These are phyloP conservation scores for Colletotrichum costaricense DNA, from an alignment of 2,329 filamentous ascomycete genomes.

Conservation along the genomic window DNA sequence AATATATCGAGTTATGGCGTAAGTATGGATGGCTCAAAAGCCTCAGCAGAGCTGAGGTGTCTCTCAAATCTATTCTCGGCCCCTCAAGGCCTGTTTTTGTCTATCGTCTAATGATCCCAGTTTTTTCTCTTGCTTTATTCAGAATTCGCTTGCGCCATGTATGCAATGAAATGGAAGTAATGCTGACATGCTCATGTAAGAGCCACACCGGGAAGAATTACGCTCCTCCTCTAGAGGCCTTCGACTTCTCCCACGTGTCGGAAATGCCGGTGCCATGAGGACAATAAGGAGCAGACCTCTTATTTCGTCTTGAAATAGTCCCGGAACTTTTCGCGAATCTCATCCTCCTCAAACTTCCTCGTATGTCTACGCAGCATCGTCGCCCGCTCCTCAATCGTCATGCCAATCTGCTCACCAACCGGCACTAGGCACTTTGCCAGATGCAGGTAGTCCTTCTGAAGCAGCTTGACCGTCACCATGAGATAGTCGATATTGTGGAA, in stretches of 20 bases:
- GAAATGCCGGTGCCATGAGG: background rate
- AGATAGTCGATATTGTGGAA: slow-evolving; percentile 87
- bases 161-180: background rate
- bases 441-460: slow-evolving; percentile 77
- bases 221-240: background rate
- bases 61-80: background rate
- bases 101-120: background rate
- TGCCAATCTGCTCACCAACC: slow-evolving; percentile 75
- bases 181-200: background rate
- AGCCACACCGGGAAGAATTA: background rate
- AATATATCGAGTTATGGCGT: background rate
- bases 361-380: slow-evolving; percentile 74
- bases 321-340: slow-evolving; percentile 69
- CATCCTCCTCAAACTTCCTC: slow-evolving; percentile 72
- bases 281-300: background rate
- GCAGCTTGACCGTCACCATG: slow-evolving; percentile 76
- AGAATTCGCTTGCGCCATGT: slow-evolving; percentile 4
- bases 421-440: slow-evolving; percentile 79
- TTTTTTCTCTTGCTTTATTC: background rate
- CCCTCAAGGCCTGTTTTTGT: background rate
- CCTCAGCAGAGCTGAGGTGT: background rate
- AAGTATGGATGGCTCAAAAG: background rate
- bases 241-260: too few species aligned
- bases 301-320: slow-evolving; percentile 3
- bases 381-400: slow-evolving; percentile 73